phyloP scores from a whole-genome alignment of 2,329 filamentous ascomycete species.

The Cladophialophora chaetospira region DNA sequence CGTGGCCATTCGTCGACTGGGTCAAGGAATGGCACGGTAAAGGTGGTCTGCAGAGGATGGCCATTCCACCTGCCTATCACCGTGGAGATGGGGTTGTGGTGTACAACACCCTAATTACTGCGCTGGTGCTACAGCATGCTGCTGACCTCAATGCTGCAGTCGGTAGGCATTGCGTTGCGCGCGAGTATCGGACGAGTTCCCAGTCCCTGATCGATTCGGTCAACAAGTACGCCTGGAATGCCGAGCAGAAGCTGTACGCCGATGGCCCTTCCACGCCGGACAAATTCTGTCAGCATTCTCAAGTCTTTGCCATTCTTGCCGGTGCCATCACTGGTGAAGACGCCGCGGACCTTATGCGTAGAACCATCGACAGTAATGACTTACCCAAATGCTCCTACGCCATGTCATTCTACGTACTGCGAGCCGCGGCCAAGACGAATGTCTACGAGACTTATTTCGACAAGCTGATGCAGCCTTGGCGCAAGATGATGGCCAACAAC shows the following conservation, averaged over 20 bases:
- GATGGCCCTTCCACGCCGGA: background rate
- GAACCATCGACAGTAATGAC: background rate
- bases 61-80: background rate
- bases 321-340: background rate
- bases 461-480: background rate
- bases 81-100: background rate
- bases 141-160: background rate
- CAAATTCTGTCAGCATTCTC: background rate
- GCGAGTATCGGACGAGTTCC: background rate
- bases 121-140: background rate
- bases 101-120: background rate
- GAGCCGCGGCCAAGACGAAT: background rate
- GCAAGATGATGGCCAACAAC: background rate
- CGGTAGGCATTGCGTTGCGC: background rate
- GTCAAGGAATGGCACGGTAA: background rate
- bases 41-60: background rate
- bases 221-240: background rate
- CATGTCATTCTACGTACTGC: background rate
- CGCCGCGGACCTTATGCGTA: background rate
- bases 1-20: constrained; percentile 4
- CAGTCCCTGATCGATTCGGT: background rate
- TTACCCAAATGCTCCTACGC: background rate
- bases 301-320: background rate
- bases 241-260: background rate
- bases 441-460: background rate